These are phyloP conservation scores for Linderina pennispora DNA, from an alignment of 192 early-diverging fungal species.

Conservation along the genomic window DNA sequence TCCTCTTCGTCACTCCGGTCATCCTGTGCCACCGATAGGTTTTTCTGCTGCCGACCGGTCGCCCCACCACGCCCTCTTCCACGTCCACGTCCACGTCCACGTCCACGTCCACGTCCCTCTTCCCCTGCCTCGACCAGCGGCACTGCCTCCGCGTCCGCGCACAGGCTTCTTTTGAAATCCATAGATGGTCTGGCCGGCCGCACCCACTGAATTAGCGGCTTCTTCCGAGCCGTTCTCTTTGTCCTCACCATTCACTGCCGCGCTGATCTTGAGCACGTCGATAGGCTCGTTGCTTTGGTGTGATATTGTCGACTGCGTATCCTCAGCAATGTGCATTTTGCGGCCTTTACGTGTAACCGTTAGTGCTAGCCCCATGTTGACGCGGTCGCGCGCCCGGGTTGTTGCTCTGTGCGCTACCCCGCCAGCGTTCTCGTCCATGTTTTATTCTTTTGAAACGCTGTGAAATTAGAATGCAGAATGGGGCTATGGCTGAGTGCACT, in stretches of 20 bases:
- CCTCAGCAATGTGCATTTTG: conserved; percentile 27
- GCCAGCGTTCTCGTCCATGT: no score
- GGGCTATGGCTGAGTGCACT: no score
- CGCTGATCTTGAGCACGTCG: conserved; percentile 34
- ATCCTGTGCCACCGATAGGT: no score
- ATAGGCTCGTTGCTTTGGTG: conserved; percentile 17
- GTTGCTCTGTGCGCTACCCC: not conserved
- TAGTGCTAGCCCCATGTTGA: conserved; percentile 42
- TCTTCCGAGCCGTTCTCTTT: conserved; percentile 46
- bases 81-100: no score
- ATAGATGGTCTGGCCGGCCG: conserved; percentile 29
- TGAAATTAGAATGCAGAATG: no score
- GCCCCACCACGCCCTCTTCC: no score
- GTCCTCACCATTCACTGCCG: conserved; percentile 32
- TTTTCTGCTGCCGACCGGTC: no score
- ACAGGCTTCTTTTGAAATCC: conserved; percentile 28
- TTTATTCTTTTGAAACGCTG: no score
- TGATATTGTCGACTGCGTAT: conserved; percentile 15
- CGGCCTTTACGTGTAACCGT: conserved; percentile 25
- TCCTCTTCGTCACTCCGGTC: no score
- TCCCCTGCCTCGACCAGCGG: not conserved
- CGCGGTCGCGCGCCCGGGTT: conserved; percentile 11
- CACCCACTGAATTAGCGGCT: conserved; percentile 3
- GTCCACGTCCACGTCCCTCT: no score
- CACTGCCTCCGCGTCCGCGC: conserved; percentile 22